Conservation (phyloP, 148 eudicot genomes). For the Salicornia ramosissima region DNA sequence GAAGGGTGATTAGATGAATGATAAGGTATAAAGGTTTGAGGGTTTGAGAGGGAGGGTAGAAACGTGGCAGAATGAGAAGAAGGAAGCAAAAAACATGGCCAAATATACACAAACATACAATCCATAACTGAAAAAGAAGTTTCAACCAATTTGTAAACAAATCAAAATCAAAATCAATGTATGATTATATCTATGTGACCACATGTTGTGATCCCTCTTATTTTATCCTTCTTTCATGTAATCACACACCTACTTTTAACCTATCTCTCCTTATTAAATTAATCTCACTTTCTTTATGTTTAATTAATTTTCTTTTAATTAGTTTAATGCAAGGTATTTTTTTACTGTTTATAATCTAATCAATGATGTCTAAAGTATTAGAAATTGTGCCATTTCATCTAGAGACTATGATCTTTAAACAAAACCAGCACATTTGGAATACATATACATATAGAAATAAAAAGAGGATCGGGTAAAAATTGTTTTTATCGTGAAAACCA, state of each 20-base stretch:
- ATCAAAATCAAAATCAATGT: no score
- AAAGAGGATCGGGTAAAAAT: no score
- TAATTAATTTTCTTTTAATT: no score
- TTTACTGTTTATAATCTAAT: no score
- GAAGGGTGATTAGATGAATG: background rate
- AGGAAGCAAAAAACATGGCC: conserved; percentile 21
- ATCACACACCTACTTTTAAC: conserved; percentile 8
- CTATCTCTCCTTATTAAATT: background rate
- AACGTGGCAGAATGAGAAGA: conserved; percentile 28
- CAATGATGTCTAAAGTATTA: no score
- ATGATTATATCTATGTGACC: conserved; percentile 21
- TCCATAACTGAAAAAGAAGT: conserved; percentile 6
- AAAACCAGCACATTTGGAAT: no score
- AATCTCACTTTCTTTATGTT: background rate
- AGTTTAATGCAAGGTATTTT: no score
- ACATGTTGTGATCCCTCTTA: conserved; percentile 16
- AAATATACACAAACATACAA: conserved; percentile 24
- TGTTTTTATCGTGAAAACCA: no score
- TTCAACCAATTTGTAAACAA: background rate
- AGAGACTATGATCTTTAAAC: no score
- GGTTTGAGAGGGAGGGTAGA: background rate
- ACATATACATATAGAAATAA: no score
- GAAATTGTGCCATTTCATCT: no score
- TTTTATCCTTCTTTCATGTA: background rate
- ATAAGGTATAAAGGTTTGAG: background rate